Evolutionary conservation across 306 rosid genomes (phyloP), one percentile per base, ranked within the genome.

Genomic region (Prunus davidiana): DNA sequence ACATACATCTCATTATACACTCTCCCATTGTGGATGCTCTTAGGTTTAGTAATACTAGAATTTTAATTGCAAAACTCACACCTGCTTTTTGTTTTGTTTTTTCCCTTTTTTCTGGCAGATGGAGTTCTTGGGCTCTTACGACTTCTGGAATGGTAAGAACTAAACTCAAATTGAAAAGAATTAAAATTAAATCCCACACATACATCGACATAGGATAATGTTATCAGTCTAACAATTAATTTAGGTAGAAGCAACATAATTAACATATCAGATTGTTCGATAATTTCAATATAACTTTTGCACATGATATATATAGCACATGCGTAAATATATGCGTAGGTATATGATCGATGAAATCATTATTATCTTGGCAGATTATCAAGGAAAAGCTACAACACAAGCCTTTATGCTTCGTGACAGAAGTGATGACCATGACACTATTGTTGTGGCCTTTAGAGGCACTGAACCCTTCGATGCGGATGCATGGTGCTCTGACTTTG

Each of bases 401-500:
- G 88, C 85, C 1, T 84, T 87, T 60, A 32, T 93, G 41, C 46
- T 84, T 2, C 74, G 84, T 22, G 98, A 89, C 71, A 88, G 81
- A 64, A 71, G 61, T 6, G 80, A 73, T 2, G 81, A 84, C 12
- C 79, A 46, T 0, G 92, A 89, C 19, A 88, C 87, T 0, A 87
- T 89, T 27, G 88, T 93, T 3, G 91, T 93, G 64, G 93, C 92
- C 30, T 91, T 91, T 63, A 74, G 96, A 84, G 96, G 98, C 2
- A 93, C 98, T 0, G 96, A 93, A 51, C 86, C 88, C 1, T 93
- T 91, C 25, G 91, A 93, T 65, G 77, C 96, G 0, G 93, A 93
- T 25, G 96, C 89, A 13, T 93, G 97, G 93, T 84, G 91, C 84
- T 81, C 98, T 0, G 93, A 93, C 79, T 69, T 91, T 6, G 96